Conservation (phyloP, 371 early-diverging fungal genomes). For the Mortierella sp. region DNA sequence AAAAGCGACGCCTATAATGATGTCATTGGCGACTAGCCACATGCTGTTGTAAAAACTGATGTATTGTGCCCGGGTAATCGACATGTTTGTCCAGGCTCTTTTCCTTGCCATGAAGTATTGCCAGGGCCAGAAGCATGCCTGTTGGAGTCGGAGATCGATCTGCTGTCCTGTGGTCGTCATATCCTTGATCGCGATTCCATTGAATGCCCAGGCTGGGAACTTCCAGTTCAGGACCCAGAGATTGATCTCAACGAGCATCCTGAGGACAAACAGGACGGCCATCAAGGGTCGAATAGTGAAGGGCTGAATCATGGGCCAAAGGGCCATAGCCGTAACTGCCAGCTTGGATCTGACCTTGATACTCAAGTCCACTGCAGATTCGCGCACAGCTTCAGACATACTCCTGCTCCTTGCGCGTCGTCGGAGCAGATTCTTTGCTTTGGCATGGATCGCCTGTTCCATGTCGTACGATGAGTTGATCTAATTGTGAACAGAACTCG, state of each 20-base stretch:
- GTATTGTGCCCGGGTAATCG: constrained; percentile 82
- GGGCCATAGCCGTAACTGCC: constrained; percentile 42
- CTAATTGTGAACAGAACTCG: constrained; percentile 30
- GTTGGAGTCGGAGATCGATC: constrained; percentile 83
- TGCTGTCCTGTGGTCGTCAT: constrained; percentile 80
- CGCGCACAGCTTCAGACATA: constrained; percentile 56
- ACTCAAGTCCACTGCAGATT: constrained; percentile 51
- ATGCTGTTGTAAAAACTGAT: constrained; percentile 95
- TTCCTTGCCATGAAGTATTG: constrained; percentile 75
- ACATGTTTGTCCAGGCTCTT: constrained; percentile 72
- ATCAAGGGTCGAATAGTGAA: constrained; percentile 55
- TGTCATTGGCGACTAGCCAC: constrained; percentile 95
- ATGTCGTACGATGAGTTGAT: constrained; percentile 55
- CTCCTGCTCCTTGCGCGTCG: constrained; percentile 47
- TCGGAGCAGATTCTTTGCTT: constrained; percentile 45
- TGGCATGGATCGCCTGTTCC: constrained; percentile 53
- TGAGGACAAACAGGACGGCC: constrained; percentile 57
- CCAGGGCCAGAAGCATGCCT: constrained; percentile 85
- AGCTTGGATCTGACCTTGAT: constrained; percentile 48
- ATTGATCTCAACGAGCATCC: constrained; percentile 62
- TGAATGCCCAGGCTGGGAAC: constrained; percentile 65
- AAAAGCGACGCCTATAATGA: constrained; percentile 87
- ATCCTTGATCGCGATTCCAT: constrained; percentile 73
- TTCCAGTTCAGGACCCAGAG: constrained; percentile 65
- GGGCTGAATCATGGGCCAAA: constrained; percentile 52